Conservation (phyloP, 176 grass and related monocot species). For the barley (Hordeum vulgare) region MorexV3_pseudomolecules_assembly NC_058524.1:628331744-628332243, state of each 20-base stretch:
- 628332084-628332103: conserved; percentile 90
- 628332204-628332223: conserved; percentile 98
- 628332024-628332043: conserved; percentile 91
- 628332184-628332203: conserved; percentile 92
- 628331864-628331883: conserved; percentile 81
- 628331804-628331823: conserved; percentile 89
- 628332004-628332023: conserved; percentile 98
- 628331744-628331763: conserved; percentile 45
- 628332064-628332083: conserved; percentile 78
- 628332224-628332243: conserved; percentile 97
- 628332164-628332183: conserved; percentile 82
- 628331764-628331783: conserved; percentile 61
- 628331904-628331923: conserved; percentile 99
- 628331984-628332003: conserved; percentile 93
- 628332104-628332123: conserved; percentile 85
- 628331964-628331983: conserved; percentile 98
- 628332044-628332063: conserved; percentile 87
- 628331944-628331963: conserved; percentile 86
- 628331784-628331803: conserved; percentile 94
- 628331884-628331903: conserved; percentile 96
- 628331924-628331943: conserved; percentile 75
- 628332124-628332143: conserved; percentile 91
- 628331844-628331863: conserved; percentile 72
- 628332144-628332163: conserved; percentile 98
- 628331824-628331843: conserved; percentile 89